A percentile compares a stretch with the other conserved stretches of the same genome.
Evolutionary conservation across 805 yeast genomes (phyloP).

Genomic region (Spathaspora arborariae): DNA sequence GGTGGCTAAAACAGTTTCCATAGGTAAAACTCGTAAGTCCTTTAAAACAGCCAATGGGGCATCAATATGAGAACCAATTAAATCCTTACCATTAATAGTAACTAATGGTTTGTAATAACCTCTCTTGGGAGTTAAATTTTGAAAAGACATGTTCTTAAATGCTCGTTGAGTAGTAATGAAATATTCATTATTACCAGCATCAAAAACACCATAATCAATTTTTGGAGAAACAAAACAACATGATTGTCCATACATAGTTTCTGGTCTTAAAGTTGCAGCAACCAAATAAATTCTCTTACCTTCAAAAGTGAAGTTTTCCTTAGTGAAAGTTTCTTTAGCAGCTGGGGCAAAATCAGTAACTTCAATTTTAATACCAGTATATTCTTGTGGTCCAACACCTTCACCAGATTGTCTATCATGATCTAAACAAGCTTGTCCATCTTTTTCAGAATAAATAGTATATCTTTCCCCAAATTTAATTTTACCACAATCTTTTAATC

Average conservation of each 20-base stretch:
- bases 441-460: conserved; percentile 95
- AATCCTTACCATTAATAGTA: conserved; percentile 61
- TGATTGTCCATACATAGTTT: conserved; percentile 98
- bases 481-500: conserved; percentile 78
- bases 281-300: conserved; percentile 74
- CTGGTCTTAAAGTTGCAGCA: conserved; percentile 98
- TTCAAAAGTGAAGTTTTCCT: conserved; percentile 41
- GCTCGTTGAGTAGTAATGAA: conserved; percentile 92
- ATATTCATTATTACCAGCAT: conserved; percentile 71
- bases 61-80: conserved; percentile 81
- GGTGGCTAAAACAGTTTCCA: conserved; percentile 92
- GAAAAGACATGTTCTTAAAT: conserved; percentile 95
- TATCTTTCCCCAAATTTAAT: conserved; percentile 98
- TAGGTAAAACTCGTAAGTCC: conserved; percentile 82
- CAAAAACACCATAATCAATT: conserved; percentile 86
- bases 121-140: conserved; percentile 84
- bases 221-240: conserved; percentile 97
- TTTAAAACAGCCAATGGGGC: conserved; percentile 78
- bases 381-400: conserved; percentile 96
- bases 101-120: conserved; percentile 67
- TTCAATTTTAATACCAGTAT: conserved; percentile 85
- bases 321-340: conserved; percentile 50
- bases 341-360: conserved; percentile 51
- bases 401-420: conserved; percentile 97
- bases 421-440: conserved; percentile 99